phyloP scores from a whole-genome alignment of 2,329 filamentous ascomycete genomes.

The Polytolypa hystricis region DNA sequence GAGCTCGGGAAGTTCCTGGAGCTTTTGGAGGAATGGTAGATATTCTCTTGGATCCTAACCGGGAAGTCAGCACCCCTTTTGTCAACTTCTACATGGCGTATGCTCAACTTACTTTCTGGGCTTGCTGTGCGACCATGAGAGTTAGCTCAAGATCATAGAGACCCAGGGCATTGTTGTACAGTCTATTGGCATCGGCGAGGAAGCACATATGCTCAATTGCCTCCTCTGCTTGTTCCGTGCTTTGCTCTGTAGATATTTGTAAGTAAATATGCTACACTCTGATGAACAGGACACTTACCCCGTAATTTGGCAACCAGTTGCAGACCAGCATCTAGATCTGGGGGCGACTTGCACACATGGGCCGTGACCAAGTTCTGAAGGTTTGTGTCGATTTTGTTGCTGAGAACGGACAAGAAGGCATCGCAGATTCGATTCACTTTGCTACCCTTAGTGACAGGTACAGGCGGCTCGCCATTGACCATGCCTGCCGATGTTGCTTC shows the following conservation, averaged over 20 bases:
- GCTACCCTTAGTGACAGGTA: conserved; percentile 18
- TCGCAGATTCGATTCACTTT: conserved; percentile 89
- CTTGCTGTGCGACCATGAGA: conserved; percentile 84
- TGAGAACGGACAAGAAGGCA: conserved; percentile 61
- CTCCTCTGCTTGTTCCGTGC: conserved; percentile 64
- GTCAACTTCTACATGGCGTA: not conserved
- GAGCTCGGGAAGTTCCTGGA: conserved; percentile 61
- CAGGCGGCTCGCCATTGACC: conserved; percentile 4
- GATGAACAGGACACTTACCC: conserved; percentile 21
- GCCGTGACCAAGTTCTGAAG: conserved; percentile 90
- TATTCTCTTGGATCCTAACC: conserved; percentile 75
- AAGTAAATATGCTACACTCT: conserved; percentile 7
- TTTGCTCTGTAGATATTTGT: conserved; percentile 36
- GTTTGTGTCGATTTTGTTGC: conserved; percentile 50
- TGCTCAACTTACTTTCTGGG: conserved; percentile 53
- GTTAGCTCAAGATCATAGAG: conserved; percentile 87
- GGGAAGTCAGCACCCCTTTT: not conserved
- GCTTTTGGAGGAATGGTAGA: conserved; percentile 79
- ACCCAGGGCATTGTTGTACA: conserved; percentile 83
- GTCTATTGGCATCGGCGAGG: conserved; percentile 79
- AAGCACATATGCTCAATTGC: conserved; percentile 97
- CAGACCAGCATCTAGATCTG: conserved; percentile 78
- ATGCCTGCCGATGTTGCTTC: conserved; percentile 11
- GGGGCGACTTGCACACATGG: conserved; percentile 84
- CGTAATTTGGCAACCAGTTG: conserved; percentile 63